Evolutionary conservation across 495 filamentous ascomycete genomes (phyloP).

Genomic region (Trypethelium eluteriae): DNA sequence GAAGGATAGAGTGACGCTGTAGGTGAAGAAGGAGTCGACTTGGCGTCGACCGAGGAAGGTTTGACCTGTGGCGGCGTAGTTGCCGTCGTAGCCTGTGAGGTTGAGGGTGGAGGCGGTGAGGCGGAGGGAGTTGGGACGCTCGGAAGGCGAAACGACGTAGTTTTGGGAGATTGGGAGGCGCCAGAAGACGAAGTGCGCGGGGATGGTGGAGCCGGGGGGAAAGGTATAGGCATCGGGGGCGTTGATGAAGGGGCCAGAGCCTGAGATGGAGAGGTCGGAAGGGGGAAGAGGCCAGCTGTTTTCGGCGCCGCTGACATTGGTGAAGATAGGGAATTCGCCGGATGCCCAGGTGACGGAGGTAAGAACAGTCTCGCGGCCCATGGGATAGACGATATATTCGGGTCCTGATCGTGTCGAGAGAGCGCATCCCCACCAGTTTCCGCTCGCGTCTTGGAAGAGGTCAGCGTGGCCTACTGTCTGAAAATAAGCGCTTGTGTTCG

Average conservation of each 20-base stretch:
- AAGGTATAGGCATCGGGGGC: conserved; percentile 41
- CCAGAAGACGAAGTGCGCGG: conserved; percentile 45
- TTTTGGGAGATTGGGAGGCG: conserved; percentile 36
- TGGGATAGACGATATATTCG: conserved; percentile 43
- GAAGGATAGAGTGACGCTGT: conserved; percentile 39
- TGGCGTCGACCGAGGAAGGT: conserved; percentile 44
- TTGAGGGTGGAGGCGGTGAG: conserved; percentile 41
- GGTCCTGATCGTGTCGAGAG: conserved; percentile 42
- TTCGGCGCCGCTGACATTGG: conserved; percentile 41
- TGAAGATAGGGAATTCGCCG: conserved; percentile 39
- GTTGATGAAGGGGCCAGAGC: conserved; percentile 35
- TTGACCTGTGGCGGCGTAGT: conserved; percentile 32
- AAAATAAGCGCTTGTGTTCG: conserved; percentile 22
- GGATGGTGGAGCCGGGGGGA: conserved; percentile 30
- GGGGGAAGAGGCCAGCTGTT: conserved; percentile 35
- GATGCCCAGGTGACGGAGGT: conserved; percentile 46
- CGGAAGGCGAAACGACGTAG: conserved; percentile 39
- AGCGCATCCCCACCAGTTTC: conserved; percentile 49
- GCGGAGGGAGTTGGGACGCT: conserved; percentile 35
- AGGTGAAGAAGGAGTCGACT: conserved; percentile 46
- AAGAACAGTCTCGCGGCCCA: conserved; percentile 55
- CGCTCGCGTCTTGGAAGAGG: conserved; percentile 42
- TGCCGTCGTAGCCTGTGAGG: conserved; percentile 34
- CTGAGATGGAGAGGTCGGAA: conserved; percentile 28
- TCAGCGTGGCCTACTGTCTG: conserved; percentile 46